Evolutionary conservation across 352 stramenopile genomes (phyloP).

Genomic region (Globisporangium recalcitrans): DNA sequence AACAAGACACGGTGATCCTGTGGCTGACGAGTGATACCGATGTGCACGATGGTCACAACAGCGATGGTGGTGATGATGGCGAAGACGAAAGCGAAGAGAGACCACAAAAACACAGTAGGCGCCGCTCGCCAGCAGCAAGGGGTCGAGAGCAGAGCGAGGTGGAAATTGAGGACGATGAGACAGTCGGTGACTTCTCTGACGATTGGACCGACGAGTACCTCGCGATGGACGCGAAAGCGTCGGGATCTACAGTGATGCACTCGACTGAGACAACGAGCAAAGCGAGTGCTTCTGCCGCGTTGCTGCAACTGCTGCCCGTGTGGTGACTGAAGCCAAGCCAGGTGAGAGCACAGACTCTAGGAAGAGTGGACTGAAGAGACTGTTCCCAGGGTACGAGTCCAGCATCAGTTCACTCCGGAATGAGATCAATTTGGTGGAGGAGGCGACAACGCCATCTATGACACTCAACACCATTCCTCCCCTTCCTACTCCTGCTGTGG

Average conservation of each 20-base stretch:
- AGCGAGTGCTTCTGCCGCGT: neutral
- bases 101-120: neutral
- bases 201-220: conserved; percentile 38
- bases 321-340: neutral
- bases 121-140: neutral
- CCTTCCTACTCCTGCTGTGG: neutral
- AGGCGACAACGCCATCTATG: conserved; percentile 8
- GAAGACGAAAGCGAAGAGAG: conserved; percentile 14
- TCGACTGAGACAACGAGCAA: neutral
- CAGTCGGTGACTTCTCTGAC: conserved; percentile 32
- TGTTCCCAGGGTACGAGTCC: conserved; percentile 4
- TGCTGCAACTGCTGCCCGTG: neutral
- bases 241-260: neutral
- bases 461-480: neutral
- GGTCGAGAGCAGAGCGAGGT: neutral
- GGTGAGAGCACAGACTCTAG: neutral
- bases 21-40: conserved; percentile 24
- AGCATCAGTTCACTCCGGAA: conserved; percentile 5
- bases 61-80: conserved; percentile 4
- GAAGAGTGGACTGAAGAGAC: neutral
- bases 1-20: conserved; percentile 10
- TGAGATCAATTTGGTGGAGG: conserved; percentile 13
- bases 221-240: conserved; percentile 8
- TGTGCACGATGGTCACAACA: conserved; percentile 18
- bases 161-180: conserved; percentile 12